These are phyloP conservation scores for Teratosphaeria epicoccoides DNA, from an alignment of 2,329 filamentous ascomycete genomes.

Conservation along the genomic window DNA sequence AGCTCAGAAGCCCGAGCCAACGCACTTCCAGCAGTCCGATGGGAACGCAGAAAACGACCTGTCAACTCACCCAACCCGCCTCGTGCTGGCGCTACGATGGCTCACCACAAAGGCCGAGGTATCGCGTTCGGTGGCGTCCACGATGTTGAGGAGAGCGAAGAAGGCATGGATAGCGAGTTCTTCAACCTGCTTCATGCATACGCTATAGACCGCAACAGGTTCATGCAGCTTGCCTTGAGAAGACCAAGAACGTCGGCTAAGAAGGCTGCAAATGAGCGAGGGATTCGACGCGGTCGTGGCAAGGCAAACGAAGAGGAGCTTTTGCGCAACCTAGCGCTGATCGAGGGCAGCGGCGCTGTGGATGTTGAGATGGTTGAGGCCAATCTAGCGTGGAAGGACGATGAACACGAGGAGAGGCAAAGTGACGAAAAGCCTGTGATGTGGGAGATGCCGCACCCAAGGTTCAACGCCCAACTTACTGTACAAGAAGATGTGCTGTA, in stretches of 20 bases:
- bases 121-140: constrained; percentile 93
- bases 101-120: constrained; percentile 83
- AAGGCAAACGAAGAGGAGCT: constrained; percentile 90
- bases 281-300: constrained; percentile 56
- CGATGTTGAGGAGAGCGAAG: constrained; percentile 36
- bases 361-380: constrained; percentile 32
- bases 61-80: constrained; percentile 76
- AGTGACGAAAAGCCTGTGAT: constrained; percentile 45
- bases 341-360: constrained; percentile 63
- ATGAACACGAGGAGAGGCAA: constrained; percentile 44
- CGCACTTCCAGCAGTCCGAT: constrained; percentile 63
- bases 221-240: constrained; percentile 72
- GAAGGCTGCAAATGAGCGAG: constrained; percentile 41
- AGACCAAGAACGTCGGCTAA: constrained; percentile 54
- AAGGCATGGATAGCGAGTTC: constrained; percentile 94
- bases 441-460: constrained; percentile 76
- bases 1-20: constrained; percentile 54
- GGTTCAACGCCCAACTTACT: constrained; percentile 84
- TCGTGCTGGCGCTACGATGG: constrained; percentile 85
- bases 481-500: constrained; percentile 89
- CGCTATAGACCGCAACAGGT: constrained; percentile 91
- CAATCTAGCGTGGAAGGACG: constrained; percentile 16
- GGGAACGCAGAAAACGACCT: constrained; percentile 88
- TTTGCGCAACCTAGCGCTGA: constrained; percentile 70
- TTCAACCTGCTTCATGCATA: constrained; percentile 87